Evolutionary conservation across 805 yeast genomes (phyloP), one percentile per base, ranked within the genome.

Genomic region (Metschnikowia similis): DNA sequence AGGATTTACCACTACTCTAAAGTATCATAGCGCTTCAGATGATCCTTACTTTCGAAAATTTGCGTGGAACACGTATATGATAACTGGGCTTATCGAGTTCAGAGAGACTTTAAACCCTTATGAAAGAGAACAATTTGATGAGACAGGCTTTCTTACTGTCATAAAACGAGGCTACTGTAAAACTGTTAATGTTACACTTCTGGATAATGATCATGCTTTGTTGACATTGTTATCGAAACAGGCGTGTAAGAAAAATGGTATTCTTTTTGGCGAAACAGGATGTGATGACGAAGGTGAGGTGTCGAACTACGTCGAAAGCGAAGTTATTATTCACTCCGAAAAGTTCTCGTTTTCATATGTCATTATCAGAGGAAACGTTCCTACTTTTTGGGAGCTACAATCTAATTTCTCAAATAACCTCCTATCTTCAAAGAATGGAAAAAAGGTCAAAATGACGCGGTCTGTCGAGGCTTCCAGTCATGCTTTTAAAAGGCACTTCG

Each of bases 241-340:
- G 53, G 70, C 76, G 30, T 76, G 82, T 50, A 59, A 61, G 30
- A 76, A 75, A 53, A 64, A 64, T 35, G 83, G 83, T 0, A 72
- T 76, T 0, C 61, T 80, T 16, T 80, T 79, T 59, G 85, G 85
- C 1, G 80, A 80, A 30, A 76, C 77, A 69, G 81, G 85, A 32
- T 70, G 79, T 56, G 85, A 81, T 58, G 84, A 81, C 52, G 76
- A 76, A 37, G 82, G 84, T 1, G 70, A 72, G 21, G 80, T 71
- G 11, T 70, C 82, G 3, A 79, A 80, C 56, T 79, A 69, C 56
- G 77, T 72, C 21, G 84, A 81, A 56, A 69, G 80, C 4, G 84
- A 81, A 60, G 59, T 79, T 13, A 67, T 80, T 8, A 58, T 79
- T 8, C 75, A 76, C 42, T 66, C 75, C 6, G 68, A 65, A 30